Conservation (phyloP, 2,329 filamentous ascomycete genomes). For the Chaetothyriales sp. region DNA sequence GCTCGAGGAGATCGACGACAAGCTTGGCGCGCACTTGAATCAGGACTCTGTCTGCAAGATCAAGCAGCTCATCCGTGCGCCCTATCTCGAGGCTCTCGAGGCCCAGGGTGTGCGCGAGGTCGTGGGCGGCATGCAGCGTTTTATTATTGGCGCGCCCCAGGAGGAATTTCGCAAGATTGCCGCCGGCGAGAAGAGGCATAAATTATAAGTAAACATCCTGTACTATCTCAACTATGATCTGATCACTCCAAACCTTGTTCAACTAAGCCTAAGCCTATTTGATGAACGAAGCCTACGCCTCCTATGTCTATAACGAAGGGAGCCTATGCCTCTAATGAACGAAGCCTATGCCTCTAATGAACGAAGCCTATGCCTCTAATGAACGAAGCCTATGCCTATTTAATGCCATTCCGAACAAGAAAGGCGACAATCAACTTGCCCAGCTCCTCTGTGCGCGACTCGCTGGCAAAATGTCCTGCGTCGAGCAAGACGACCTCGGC, state of each 20-base stretch:
- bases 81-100: slow-evolving; percentile 60
- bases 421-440: slow-evolving; percentile 26
- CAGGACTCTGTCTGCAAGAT: slow-evolving; percentile 67
- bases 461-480: slow-evolving; percentile 43
- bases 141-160: slow-evolving; percentile 68
- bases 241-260: too few species aligned
- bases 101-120: slow-evolving; percentile 70
- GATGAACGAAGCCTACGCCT: too few species aligned
- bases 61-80: slow-evolving; percentile 66
- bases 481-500: slow-evolving; percentile 40
- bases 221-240: too few species aligned
- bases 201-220: slow-evolving; percentile 44
- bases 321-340: too few species aligned
- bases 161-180: slow-evolving; percentile 78
- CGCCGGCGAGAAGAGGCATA: slow-evolving; percentile 83
- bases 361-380: too few species aligned
- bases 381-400: too few species aligned
- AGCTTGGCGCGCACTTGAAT: slow-evolving; percentile 65
- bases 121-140: slow-evolving; percentile 70
- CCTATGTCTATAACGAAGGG: too few species aligned
- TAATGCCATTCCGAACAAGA: slow-evolving; percentile 16
- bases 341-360: too few species aligned
- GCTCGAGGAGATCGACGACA: slow-evolving; percentile 64
- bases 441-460: slow-evolving; percentile 28
- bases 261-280: too few species aligned